Percentiles rank a stretch among this genome's conserved stretches.
phyloP scores from a whole-genome alignment of 768 basidiomycete genomes.

The Trametes meyenii region DNA sequence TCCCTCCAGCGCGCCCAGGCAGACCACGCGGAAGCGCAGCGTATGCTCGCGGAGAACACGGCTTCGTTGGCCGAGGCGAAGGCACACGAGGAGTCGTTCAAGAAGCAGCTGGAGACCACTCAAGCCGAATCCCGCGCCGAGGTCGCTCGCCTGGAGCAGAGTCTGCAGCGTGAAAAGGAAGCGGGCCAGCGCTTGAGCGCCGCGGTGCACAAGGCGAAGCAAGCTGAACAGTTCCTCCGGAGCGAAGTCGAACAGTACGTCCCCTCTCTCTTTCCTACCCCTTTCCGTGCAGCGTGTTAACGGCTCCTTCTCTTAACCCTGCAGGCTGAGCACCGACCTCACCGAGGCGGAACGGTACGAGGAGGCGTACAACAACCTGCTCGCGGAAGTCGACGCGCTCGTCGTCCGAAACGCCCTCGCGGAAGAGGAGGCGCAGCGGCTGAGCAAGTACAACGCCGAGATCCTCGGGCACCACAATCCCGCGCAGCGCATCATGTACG shows the following conservation, averaged over 20 bases:
- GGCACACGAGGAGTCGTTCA: slow-evolving; percentile 30
- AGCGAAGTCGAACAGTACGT: slow-evolving; percentile 72
- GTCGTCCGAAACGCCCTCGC: slow-evolving; percentile 74
- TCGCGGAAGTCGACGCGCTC: slow-evolving; percentile 65
- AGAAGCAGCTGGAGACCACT: slow-evolving; percentile 31
- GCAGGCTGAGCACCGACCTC: slow-evolving; percentile 53
- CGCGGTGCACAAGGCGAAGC: slow-evolving; percentile 56
- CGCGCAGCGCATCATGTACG: slow-evolving; percentile 83
- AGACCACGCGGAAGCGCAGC: slow-evolving; percentile 26
- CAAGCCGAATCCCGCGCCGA: slow-evolving; percentile 38
- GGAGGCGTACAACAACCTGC: slow-evolving; percentile 68
- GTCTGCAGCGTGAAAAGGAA: slow-evolving; percentile 38
- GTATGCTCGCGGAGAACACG: slow-evolving; percentile 27
- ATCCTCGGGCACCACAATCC: slow-evolving; percentile 85
- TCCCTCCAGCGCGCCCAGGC: slow-evolving; percentile 40
- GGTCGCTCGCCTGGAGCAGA: slow-evolving; percentile 33
- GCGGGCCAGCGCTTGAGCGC: slow-evolving; percentile 49
- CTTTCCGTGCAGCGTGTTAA: background rate
- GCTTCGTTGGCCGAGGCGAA: slow-evolving; percentile 25
- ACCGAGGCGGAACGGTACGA: slow-evolving; percentile 65
- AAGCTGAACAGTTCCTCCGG: slow-evolving; percentile 68
- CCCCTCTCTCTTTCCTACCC: background rate
- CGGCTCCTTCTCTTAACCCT: background rate
- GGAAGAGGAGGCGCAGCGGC: slow-evolving; percentile 74
- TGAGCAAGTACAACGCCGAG: slow-evolving; percentile 83